Evolutionary conservation across 2,329 filamentous ascomycete species (phyloP), one percentile per base, ranked within the genome.

Genomic region (Colletotrichum sp.): DNA sequence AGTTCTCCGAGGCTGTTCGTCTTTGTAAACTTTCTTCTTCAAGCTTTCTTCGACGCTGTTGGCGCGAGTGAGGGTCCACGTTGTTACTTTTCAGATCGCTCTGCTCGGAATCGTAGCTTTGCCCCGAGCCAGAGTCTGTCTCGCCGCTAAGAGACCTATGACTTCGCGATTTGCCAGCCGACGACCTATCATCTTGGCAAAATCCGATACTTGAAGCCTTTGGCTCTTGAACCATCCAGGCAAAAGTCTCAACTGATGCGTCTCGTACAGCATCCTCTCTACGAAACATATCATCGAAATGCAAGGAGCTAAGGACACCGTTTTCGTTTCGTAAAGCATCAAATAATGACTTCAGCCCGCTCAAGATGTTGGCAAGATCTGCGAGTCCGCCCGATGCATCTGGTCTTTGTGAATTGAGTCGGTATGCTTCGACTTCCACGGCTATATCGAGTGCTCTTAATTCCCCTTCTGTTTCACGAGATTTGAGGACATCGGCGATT

Each of bases 261-360:
- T 49, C 44, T 21, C n/a, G 44, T 8, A 49, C 44, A 8, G 44
- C 0, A 21, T 49, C 44, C 44, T 49, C 44, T 21, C 44, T 49
- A 1, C 44, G 44, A 49, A 49, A 49, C 10, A 49, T 49, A 8
- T 49, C 44, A 21, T 49, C 44, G 10, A 49, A 49, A 0, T 21
- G 0, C 0, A 49, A 49, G 6, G 0, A 49, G 44, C 6, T 21
- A 0, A 49, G 44, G 10, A 49, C 6, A 0, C n/a, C 0, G 5
- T 49, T 49, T 7, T 49, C n/a, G 44, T 49, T 49, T 21, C 1
- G 44, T 49, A 49, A 1, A 13, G n/a, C 44, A 8, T 49, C n/a
- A 13, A 8, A 49, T 0, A 49, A 21, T 0, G n/a, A 0, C 44
- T 49, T 21, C 44, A 49, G n/a, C 1, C 10, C 6, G 18, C 44